Conservation (phyloP, 148 eudicot species). For the Diospyros kaki region DNA sequence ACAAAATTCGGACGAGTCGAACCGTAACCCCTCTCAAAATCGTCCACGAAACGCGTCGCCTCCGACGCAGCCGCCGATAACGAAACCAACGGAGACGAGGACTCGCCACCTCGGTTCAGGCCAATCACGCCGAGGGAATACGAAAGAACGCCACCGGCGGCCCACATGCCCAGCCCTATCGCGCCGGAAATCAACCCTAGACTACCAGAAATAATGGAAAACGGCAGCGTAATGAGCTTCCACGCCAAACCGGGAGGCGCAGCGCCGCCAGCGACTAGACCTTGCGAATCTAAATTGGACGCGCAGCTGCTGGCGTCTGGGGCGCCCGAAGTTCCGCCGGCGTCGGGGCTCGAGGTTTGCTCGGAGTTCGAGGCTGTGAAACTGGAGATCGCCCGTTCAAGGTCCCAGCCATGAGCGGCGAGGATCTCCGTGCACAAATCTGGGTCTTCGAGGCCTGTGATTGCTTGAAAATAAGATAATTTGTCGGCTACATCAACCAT, state of each 20-base stretch:
- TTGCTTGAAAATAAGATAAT: constrained; percentile 77
- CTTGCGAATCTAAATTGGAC: constrained; percentile 13
- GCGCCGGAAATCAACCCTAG: constrained; percentile 83
- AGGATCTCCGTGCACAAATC: constrained; percentile 92
- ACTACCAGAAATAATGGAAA: constrained; percentile 64
- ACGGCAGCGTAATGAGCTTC: constrained; percentile 72
- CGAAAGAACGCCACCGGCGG: constrained; percentile 72
- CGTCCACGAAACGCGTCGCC: constrained; percentile 51
- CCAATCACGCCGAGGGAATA: constrained; percentile 62
- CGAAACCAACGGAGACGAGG: constrained; percentile 35
- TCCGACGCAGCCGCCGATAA: constrained; percentile 48
- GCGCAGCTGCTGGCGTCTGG: constrained; percentile 12
- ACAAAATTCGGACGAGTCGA: constrained; percentile 53
- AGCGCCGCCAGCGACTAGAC: constrained; percentile 26
- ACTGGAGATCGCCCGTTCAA: constrained; percentile 71
- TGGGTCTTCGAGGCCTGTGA: constrained; percentile 74
- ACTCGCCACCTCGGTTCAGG: constrained; percentile 27
- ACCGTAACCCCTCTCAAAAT: constrained; percentile 66
- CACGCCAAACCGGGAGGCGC: constrained; percentile 57
- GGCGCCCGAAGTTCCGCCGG: constrained; percentile 7
- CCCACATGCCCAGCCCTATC: constrained; percentile 79
- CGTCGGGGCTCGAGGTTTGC: constrained; percentile 11
- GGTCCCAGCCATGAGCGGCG: constrained; percentile 90
- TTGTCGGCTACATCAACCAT: constrained; percentile 77
- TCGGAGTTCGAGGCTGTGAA: constrained; percentile 40